Evolutionary conservation across 2,329 filamentous ascomycete species (phyloP).

Genomic region (Cladophialophora yegresii): DNA sequence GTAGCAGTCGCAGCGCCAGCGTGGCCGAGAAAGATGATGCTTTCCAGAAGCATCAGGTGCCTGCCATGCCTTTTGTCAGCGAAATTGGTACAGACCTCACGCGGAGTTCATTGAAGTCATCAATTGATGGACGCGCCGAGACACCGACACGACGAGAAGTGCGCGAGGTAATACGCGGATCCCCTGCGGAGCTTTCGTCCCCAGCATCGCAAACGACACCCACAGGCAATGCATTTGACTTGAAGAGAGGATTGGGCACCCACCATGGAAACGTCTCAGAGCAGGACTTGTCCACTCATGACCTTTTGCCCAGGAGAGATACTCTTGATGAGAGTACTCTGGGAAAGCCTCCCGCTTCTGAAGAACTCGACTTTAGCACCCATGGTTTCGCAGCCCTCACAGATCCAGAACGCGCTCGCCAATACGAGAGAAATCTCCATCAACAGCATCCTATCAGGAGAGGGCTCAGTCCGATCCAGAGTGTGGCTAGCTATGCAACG

Average conservation of each 20-base stretch:
- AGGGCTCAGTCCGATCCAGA: conserved; percentile 84
- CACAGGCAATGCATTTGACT: conserved; percentile 50
- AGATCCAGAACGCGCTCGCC: conserved; percentile 45
- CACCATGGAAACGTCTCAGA: conserved; percentile 63
- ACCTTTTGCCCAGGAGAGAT: conserved; percentile 44
- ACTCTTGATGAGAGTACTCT: conserved; percentile 53
- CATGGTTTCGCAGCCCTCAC: conserved; percentile 38
- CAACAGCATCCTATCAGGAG: conserved; percentile 66
- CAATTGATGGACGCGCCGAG: conserved; percentile 71
- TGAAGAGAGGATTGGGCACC: conserved; percentile 64
- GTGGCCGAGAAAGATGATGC: conserved; percentile 56
- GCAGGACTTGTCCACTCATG: conserved; percentile 50
- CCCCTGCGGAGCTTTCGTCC: conserved; percentile 56
- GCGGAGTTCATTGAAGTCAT: conserved; percentile 80
- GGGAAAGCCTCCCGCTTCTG: conserved; percentile 46
- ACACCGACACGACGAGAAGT: conserved; percentile 66
- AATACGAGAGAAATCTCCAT: conserved; percentile 60
- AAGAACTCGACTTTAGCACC: conserved; percentile 36
- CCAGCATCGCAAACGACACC: conserved; percentile 61
- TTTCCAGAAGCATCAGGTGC: conserved; percentile 60
- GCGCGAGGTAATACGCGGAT: conserved; percentile 64
- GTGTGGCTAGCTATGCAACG: conserved; percentile 82
- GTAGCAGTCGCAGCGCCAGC: conserved; percentile 54
- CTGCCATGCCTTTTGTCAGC: conserved; percentile 86
- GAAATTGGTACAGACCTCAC: conserved; percentile 86